Evolutionary conservation across 2,329 filamentous ascomycete species (phyloP), one percentile per base, ranked within the genome.

Genomic region (Onygenales sp.): DNA sequence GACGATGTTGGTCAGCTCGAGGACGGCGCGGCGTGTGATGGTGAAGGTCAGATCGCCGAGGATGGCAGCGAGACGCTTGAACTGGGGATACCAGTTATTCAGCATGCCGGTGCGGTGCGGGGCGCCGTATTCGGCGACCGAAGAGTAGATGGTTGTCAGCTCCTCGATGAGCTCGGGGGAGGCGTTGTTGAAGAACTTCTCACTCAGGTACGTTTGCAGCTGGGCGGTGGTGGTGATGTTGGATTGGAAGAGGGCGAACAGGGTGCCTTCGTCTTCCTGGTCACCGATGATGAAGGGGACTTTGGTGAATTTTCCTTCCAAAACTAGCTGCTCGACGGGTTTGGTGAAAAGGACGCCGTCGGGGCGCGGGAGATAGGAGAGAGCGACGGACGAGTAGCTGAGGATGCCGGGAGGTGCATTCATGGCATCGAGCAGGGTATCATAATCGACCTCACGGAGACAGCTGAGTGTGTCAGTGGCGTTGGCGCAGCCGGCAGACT

Each of bases 181-280:
- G 2, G 85, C 79, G 31, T 72, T 65, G 37, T 75, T 67, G 73
- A 88, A 90, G 72, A 81, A 86, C 49, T 80, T 58, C 0, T 68
- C 63, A 1, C 69, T 62, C 21, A 93, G 68, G 62, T 92, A 92
- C 14, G 77, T 70, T 36, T 82, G 75, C 0, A 91, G 59, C 5
- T 81, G 68, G 1, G 70, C 69, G 0, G 76, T 81, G 1, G 77
- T 85, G 8, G 80, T 86, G 49, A 91, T 71, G 64, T 90, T 88
- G 34, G 68, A 64, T 58, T 87, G 85, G 65, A 85, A 84, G 36
- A 91, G 73, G 4, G 83, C 75, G 64, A 91, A 89, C 2, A 91
- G 67, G 0, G 87, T 89, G 14, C 87, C 86, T 67, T 92, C 87
- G 63, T 92, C 87, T 71, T 91, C 86, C 67, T 89, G 85, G 63